phyloP scores from a whole-genome alignment of 1,139 yeast species.

The Blastobotrys ciferrii region DNA sequence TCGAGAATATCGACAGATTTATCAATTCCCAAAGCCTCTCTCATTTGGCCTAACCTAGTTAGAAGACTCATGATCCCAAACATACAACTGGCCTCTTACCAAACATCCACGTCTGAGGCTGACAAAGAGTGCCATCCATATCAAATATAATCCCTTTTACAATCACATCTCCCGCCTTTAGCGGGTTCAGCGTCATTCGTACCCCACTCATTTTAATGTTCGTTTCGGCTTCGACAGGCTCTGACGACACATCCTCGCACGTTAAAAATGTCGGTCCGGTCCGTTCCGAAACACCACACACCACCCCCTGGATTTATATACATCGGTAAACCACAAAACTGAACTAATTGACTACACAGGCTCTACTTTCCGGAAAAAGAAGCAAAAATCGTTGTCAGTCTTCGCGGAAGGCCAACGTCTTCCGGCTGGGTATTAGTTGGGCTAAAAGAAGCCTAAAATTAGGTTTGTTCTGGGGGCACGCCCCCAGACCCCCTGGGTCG shows the following conservation, averaged over 20 bases:
- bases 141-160: slow-evolving; percentile 58
- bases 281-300: too few species aligned
- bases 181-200: slow-evolving; percentile 37
- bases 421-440: too few species aligned
- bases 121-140: slow-evolving; percentile 68
- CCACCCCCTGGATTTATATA: too few species aligned
- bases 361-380: too few species aligned
- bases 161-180: slow-evolving; percentile 34
- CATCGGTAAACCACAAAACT: too few species aligned
- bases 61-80: neutral
- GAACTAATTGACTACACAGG: too few species aligned
- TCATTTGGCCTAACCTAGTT: slow-evolving; percentile 47
- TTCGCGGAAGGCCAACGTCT: too few species aligned
- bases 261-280: neutral
- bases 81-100: slow-evolving; percentile 29
- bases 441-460: too few species aligned
- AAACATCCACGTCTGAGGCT: slow-evolving; percentile 65
- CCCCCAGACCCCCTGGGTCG: too few species aligned
- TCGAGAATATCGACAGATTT: slow-evolving; percentile 50
- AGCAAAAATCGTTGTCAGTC: too few species aligned
- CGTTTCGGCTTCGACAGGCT: neutral
- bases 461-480: too few species aligned
- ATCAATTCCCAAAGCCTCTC: slow-evolving; percentile 53
- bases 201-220: slow-evolving; percentile 4
- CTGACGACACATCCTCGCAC: neutral